Percentiles rank a stretch among this genome's conserved stretches.
phyloP scores from a whole-genome alignment of 129 eudicot species.

The Cynara cardunculus region DNA sequence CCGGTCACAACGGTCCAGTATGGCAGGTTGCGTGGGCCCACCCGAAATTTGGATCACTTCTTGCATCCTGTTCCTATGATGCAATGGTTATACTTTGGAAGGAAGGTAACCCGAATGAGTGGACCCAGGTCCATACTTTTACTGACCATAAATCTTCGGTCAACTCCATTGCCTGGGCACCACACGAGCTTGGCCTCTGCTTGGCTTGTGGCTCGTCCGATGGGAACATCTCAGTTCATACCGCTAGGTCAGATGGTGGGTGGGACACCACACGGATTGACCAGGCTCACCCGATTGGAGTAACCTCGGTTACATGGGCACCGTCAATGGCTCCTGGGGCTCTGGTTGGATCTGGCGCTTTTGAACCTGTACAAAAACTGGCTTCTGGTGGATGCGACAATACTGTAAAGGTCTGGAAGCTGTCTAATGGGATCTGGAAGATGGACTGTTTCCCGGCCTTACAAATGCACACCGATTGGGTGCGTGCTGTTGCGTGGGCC shows the following conservation, averaged over 20 bases:
- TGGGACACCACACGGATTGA: constrained; percentile 61
- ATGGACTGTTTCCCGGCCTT: constrained; percentile 74
- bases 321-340: constrained; percentile 54
- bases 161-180: constrained; percentile 66
- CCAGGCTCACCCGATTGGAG: constrained; percentile 68
- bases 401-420: constrained; percentile 66
- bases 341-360: constrained; percentile 50
- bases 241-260: constrained; percentile 51
- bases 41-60: constrained; percentile 55
- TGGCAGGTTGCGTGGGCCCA: constrained; percentile 66
- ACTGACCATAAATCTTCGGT: constrained; percentile 58
- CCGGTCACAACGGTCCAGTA: constrained; percentile 59
- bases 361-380: constrained; percentile 51
- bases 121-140: constrained; percentile 56
- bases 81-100: constrained; percentile 61
- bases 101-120: constrained; percentile 51
- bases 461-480: constrained; percentile 68
- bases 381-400: constrained; percentile 76
- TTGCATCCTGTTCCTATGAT: constrained; percentile 66
- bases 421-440: constrained; percentile 52
- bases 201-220: constrained; percentile 64
- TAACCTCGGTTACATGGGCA: constrained; percentile 66
- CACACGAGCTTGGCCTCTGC: constrained; percentile 59
- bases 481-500: constrained; percentile 75
- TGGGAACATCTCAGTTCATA: constrained; percentile 54